These are phyloP conservation scores for Acanthamoeba healyi DNA, from an alignment of 208 protist genomes.

Conservation along the genomic window DNA sequence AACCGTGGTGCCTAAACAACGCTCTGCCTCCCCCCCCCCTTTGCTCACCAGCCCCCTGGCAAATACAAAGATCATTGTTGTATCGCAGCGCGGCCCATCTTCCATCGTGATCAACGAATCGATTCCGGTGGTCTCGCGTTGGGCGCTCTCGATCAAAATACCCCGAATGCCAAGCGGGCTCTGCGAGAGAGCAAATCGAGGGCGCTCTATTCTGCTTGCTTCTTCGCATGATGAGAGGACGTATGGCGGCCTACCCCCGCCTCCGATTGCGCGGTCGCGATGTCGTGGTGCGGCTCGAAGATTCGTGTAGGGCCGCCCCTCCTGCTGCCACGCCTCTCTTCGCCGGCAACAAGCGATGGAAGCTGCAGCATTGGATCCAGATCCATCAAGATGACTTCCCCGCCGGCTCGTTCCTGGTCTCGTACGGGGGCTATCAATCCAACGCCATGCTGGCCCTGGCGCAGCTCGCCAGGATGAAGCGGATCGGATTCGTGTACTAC, in stretches of 20 bases:
- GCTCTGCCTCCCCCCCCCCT: background rate
- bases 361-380: conserved; percentile 8
- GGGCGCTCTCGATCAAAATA: too few relatives aligned
- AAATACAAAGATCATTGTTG: background rate
- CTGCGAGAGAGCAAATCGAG: too few relatives aligned
- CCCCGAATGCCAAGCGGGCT: too few relatives aligned
- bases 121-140: too few relatives aligned
- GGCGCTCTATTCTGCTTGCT: background rate
- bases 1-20: conserved; percentile 41
- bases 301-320: background rate
- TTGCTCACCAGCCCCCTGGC: background rate
- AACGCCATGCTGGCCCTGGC: conserved; percentile 11
- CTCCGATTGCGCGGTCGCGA: background rate
- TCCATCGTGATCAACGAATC: too few relatives aligned
- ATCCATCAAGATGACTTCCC: background rate
- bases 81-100: too few relatives aligned
- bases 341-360: conserved; percentile 14
- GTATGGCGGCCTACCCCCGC: background rate
- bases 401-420: background rate
- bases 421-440: background rate
- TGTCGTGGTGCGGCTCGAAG: background rate
- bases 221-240: background rate
- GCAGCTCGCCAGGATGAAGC: background rate
- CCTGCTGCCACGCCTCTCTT: background rate
- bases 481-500: background rate